Evolutionary conservation across 257 asterid genomes (phyloP).

Genomic region (Misopates orontium): DNA sequence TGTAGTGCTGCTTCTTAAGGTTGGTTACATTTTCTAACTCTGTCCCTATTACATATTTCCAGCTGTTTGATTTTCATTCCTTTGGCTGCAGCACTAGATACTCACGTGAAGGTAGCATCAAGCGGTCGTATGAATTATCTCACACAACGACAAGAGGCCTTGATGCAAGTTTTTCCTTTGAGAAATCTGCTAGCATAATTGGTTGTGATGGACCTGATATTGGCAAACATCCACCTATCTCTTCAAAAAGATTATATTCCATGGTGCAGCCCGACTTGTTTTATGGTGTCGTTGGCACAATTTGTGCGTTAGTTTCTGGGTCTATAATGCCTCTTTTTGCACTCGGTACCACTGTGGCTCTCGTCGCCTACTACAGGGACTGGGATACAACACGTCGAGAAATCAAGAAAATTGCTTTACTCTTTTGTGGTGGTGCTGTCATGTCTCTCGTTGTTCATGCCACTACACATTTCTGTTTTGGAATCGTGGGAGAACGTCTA

Average conservation of each 20-base stretch:
- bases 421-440: conserved; percentile 83
- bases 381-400: conserved; percentile 88
- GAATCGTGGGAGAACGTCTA: conserved; percentile 91
- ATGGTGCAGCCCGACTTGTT: conserved; percentile 92
- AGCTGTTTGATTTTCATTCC: not conserved
- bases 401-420: conserved; percentile 76
- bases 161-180: conserved; percentile 92
- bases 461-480: conserved; percentile 73
- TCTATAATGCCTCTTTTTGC: conserved; percentile 96
- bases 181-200: conserved; percentile 61
- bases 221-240: conserved; percentile 40
- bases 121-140: conserved; percentile 71
- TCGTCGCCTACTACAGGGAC: conserved; percentile 93
- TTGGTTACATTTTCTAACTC: too few relatives aligned
- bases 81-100: conserved; percentile 49
- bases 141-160: conserved; percentile 77
- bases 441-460: conserved; percentile 74
- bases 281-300: conserved; percentile 71
- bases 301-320: conserved; percentile 81
- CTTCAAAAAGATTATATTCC: conserved; percentile 69
- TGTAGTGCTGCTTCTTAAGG: too few relatives aligned
- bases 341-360: conserved; percentile 95
- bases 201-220: conserved; percentile 66
- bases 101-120: conserved; percentile 79
- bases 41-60: not conserved